These are phyloP conservation scores for Silybum marianum DNA, from an alignment of 129 eudicot species.

Conservation along the genomic window DNA sequence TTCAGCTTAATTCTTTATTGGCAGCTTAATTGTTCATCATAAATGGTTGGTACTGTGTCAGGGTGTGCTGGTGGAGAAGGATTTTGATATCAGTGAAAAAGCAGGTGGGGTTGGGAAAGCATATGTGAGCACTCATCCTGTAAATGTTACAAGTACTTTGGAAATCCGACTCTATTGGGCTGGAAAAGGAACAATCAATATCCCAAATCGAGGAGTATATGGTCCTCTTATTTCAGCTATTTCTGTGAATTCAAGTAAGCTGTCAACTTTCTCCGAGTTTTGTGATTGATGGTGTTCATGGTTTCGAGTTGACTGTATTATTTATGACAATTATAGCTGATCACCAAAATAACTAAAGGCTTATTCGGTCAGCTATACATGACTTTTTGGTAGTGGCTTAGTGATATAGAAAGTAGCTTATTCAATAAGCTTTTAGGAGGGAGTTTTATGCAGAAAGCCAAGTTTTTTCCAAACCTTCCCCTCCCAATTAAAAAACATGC, in stretches of 20 bases:
- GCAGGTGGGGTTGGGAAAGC: constrained; percentile 71
- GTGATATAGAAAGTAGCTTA: no score
- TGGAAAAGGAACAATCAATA: constrained; percentile 67
- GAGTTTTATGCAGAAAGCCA: no score
- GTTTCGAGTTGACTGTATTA: background rate
- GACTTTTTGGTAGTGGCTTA: no score
- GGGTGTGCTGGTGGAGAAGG: constrained; percentile 55
- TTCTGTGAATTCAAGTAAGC: constrained; percentile 65
- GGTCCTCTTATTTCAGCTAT: constrained; percentile 92
- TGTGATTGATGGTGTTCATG: constrained; percentile 8
- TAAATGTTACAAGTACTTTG: constrained; percentile 36
- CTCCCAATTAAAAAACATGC: no score
- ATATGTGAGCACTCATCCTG: constrained; percentile 34
- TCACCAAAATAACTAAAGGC: background rate
- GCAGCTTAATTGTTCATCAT: background rate
- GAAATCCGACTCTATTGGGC: constrained; percentile 80
- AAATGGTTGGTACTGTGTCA: constrained; percentile 31
- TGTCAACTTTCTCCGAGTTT: background rate
- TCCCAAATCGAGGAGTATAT: constrained; percentile 64
- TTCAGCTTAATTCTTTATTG: background rate
- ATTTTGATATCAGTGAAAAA: constrained; percentile 62
- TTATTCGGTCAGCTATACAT: no score
- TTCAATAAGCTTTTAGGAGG: no score
- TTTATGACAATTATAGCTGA: background rate
- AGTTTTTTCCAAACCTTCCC: no score